phyloP scores from a whole-genome alignment of 176 grass and related monocot species.

The Raddia guianensis region DNA sequence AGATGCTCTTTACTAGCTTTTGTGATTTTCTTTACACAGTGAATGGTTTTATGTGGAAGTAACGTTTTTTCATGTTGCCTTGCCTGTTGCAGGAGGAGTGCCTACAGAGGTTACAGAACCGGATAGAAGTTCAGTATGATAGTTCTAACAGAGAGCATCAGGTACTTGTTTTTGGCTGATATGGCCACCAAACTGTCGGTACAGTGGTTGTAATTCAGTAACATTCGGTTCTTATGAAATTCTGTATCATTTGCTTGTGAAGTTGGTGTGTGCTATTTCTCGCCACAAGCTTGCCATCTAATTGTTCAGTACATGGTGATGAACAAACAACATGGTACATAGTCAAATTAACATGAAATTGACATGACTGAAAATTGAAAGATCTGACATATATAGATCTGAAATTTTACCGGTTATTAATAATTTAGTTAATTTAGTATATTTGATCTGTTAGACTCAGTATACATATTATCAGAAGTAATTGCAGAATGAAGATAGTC shows the following conservation, averaged over 20 bases:
- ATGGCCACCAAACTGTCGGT: background rate
- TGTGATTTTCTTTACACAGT: background rate
- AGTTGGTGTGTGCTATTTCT: background rate
- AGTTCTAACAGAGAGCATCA: constrained; percentile 82
- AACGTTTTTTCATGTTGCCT: constrained; percentile 1
- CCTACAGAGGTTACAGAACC: constrained; percentile 79
- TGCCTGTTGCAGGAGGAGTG: constrained; percentile 75
- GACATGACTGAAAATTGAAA: background rate
- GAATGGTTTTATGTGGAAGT: constrained; percentile 6
- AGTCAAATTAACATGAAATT: constrained; percentile 2
- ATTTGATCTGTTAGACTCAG: background rate
- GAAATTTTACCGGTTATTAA: background rate
- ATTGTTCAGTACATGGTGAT: constrained; percentile 7
- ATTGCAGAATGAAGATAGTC: background rate
- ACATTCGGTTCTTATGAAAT: background rate
- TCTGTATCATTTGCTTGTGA: constrained; percentile 17
- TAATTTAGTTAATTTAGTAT: background rate
- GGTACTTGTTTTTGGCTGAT: constrained; percentile 51
- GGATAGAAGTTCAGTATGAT: constrained; percentile 84
- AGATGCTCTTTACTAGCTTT: background rate
- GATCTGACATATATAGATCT: background rate
- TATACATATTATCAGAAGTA: background rate
- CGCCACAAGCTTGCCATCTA: background rate
- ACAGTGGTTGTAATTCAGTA: background rate
- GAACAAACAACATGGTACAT: background rate